Evolutionary conservation across 345 rosid genomes (phyloP), one percentile per base, ranked within the genome.

Genomic region (Ceriops decandra): DNA sequence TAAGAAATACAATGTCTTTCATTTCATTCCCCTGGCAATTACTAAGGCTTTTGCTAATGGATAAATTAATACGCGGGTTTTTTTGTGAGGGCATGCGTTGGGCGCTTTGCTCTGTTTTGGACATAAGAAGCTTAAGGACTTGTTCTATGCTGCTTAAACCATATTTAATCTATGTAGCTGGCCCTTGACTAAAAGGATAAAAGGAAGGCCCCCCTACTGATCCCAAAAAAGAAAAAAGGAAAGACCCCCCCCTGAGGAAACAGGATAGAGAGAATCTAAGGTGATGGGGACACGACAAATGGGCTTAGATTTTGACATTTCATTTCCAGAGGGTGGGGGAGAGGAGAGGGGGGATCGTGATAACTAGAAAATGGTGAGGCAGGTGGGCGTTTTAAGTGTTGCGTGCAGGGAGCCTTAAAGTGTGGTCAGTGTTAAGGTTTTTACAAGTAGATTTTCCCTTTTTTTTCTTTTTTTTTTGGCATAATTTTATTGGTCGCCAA

Each of bases 271-370:
- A 67, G 79, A 72, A 77, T 79, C 79, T 68, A 70, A 46, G 73
- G 67, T 84, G 85, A 84, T 74, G 51, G 69, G 56, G 85, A 81
- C 85, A 19, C 72, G 65, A 74, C 85, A 72, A 7, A 62, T 70
- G 54, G 77, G 58, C 53, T 62, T 75, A 20, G 80, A 84, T 79
- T 47, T 79, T 79, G 83, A 79, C 75, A 53, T 79, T 47, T 77
- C 85, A 71, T 68, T 72, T 11, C 64, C 11, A 1, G 52, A 27
- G 4, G 10, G 7, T 15, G 51, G 53, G 51, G 64, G 57, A 63
- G 65, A 61, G 61, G 68, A 51, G 53, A 57, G 52, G 3, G 38
- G 4, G 56, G 32, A 57, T 27, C 61, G 47, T 60, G 75, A 74
- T 62, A 67, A 73, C 74, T 67, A 62, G 71, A 32, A 33, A 68